Evolutionary conservation across 345 rosid species (phyloP).

Genomic region (Populus ilicifolia): DNA sequence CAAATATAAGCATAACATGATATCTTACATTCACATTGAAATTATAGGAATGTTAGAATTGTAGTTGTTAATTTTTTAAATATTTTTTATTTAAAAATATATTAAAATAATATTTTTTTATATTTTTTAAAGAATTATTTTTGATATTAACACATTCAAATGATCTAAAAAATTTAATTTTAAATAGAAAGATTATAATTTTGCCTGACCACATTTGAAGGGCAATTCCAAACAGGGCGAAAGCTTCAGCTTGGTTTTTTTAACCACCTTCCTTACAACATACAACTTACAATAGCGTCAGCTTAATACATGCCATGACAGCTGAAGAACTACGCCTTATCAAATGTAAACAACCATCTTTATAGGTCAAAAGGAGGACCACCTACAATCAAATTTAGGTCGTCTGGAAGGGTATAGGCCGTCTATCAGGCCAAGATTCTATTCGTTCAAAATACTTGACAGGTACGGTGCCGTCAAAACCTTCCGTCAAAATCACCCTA

Average conservation of each 20-base stretch:
- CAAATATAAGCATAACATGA: neutral
- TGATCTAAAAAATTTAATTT: no score
- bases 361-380: neutral
- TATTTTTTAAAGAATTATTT: no score
- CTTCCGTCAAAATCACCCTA: conserved; percentile 81
- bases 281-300: neutral
- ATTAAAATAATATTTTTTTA: no score
- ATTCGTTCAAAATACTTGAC: no score
- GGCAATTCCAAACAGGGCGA: no score
- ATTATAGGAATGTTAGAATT: no score
- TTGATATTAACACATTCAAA: no score
- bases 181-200: no score
- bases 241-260: neutral
- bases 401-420: conserved; percentile 35
- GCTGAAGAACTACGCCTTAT: no score
- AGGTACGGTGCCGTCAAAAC: conserved; percentile 70
- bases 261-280: neutral
- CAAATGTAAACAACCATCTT: neutral
- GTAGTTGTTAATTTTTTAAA: accelerated
- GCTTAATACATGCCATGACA: neutral
- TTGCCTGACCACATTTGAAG: no score
- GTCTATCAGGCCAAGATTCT: conserved; percentile 51
- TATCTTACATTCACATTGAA: no score
- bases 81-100: no score
- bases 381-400: neutral